Base-by-base conservation (phyloP, 805 yeast species). In the Spathaspora arborariae region DNA sequence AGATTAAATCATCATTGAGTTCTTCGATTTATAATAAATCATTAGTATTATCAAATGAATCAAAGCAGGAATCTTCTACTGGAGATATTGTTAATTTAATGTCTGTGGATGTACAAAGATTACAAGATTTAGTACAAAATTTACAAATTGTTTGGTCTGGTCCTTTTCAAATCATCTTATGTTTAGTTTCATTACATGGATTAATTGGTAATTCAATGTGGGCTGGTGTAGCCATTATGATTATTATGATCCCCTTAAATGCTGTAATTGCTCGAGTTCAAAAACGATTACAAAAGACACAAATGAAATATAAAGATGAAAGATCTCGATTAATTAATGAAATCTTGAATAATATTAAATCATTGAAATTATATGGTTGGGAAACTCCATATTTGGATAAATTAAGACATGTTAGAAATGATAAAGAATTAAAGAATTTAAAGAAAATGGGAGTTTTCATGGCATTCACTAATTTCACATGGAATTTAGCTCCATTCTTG, bases 301-400 rank as follows among this genome's bases (percentile, higher is more conserved):
- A 90, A 67, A 94, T 94, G 98, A 79, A 78, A 53, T 79, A 80
- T 59, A 92, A 94, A 64, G 99, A 94, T 68, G 86, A 85, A 63
- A 83, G 99, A 72, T 87, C 97, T 9, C 82, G 97, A 55, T 72
- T 91, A 39, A 85, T 89, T 46, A 82, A 88, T 51, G 97, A 92
- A 63, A 87, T 92, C 46, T 75, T 92, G 63, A 88, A 88, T 63
- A 92, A 91, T 59, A 88, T 94, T 64, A 92, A 90, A 69, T 88
- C 97, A 10, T 74, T 94, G 62, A 94, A 94, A 64, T 75, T 95
- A 42, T 94, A 94, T 60, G 96, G 95, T 2, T 94, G 99, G 99
- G 99, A 94, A 68, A 70, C 63, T 26, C 96, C 98, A 2, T 90
- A 88, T 62, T 79, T 80, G 58, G 77, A 75, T 22, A 85, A 85